phyloP scores from a whole-genome alignment of 2,329 filamentous ascomycete species.

The Neofusicoccum sp. region DNA sequence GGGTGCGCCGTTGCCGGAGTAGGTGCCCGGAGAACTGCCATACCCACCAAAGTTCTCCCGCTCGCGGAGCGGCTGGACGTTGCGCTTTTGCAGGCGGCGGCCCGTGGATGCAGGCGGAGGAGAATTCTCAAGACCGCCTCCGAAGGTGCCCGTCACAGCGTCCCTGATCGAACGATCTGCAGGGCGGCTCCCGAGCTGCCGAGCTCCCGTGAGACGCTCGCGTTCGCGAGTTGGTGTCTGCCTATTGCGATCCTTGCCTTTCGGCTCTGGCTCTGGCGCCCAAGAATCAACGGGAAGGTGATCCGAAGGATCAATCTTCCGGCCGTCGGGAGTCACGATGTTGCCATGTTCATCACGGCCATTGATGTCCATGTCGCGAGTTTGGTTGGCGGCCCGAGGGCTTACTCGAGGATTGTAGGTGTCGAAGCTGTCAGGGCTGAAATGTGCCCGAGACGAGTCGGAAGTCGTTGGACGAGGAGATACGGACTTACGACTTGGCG shows the following conservation, averaged over 20 bases:
- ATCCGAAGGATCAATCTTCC: constrained; percentile 77
- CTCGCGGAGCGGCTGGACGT: constrained; percentile 29
- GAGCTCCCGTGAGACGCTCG: constrained; percentile 52
- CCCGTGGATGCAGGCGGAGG: not conserved
- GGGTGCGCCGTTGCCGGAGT: constrained; percentile 44
- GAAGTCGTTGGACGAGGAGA: constrained; percentile 62
- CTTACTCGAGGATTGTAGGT: constrained; percentile 60
- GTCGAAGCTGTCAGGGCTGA: constrained; percentile 74
- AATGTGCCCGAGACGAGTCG: constrained; percentile 55
- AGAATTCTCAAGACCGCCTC: not conserved
- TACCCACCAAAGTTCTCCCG: constrained; percentile 36
- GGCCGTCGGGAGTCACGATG: constrained; percentile 72
- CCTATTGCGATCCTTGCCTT: constrained; percentile 44
- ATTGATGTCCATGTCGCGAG: constrained; percentile 33
- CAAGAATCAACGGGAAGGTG: constrained; percentile 74
- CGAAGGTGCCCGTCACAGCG: constrained; percentile 4
- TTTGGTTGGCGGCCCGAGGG: constrained; percentile 35
- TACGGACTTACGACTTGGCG: constrained; percentile 66
- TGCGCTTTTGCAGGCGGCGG: constrained; percentile 30
- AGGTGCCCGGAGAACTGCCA: constrained; percentile 27
- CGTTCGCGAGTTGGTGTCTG: constrained; percentile 40
- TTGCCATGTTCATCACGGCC: constrained; percentile 56
- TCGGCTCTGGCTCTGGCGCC: constrained; percentile 73
- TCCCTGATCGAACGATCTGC: constrained; percentile 14
- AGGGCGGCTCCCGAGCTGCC: constrained; percentile 30